Percentiles rank a stretch among this genome's conserved stretches.
Conservation (phyloP, 108 stramenopile genomes). For the Conticribra guillardii region DNA sequence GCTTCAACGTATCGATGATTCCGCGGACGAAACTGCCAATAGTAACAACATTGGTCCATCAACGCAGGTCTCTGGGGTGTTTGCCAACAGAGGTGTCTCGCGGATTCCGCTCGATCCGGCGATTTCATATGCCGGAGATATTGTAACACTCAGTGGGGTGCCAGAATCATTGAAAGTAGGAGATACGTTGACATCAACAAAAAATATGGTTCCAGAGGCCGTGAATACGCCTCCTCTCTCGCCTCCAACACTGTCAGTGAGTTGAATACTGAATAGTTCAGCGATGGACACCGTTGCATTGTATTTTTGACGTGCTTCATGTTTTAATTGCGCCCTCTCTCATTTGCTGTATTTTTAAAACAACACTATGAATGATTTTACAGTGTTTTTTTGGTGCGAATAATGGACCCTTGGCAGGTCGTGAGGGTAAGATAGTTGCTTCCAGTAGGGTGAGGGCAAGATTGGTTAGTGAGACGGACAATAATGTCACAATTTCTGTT, state of each 20-base stretch:
- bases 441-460: conserved; percentile 86
- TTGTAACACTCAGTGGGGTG: conserved; percentile 93
- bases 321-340: too few species aligned
- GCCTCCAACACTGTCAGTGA: conserved; percentile 93
- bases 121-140: conserved; percentile 92
- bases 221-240: conserved; percentile 89
- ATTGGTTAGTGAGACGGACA: conserved; percentile 89
- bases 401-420: conserved; percentile 94
- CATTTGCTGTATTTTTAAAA: too few species aligned
- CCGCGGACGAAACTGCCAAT: not conserved
- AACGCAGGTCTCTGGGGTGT: conserved; percentile 63
- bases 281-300: too few species aligned
- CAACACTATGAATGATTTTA: too few species aligned
- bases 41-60: conserved; percentile 26
- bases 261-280: too few species aligned
- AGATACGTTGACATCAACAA: conserved; percentile 87
- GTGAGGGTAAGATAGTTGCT: conserved; percentile 91
- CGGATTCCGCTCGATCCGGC: conserved; percentile 73
- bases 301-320: too few species aligned
- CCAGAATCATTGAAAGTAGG: conserved; percentile 85
- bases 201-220: conserved; percentile 55
- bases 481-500: conserved; percentile 93
- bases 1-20: conserved; percentile 38
- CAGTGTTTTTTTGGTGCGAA: conserved; percentile 98
- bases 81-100: conserved; percentile 79